Evolutionary conservation across 2,329 filamentous ascomycete genomes (phyloP).

Genomic region (Lojkania enalia): DNA sequence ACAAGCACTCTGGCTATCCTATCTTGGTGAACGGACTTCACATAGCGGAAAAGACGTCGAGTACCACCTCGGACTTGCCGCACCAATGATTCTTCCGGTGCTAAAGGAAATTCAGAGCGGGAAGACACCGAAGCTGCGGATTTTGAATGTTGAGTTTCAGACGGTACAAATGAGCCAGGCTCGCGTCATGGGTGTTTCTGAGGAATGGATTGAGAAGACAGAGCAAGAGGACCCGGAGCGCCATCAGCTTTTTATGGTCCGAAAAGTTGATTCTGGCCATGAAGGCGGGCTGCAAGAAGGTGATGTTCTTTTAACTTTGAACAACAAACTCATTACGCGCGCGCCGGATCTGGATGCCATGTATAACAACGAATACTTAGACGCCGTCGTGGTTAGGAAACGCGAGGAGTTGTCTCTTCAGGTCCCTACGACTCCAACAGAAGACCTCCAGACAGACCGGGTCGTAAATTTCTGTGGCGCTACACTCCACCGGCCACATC

Average conservation of each 20-base stretch:
- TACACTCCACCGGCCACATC: slow-evolving; percentile 88
- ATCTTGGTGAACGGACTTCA: slow-evolving; percentile 83
- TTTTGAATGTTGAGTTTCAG: slow-evolving; percentile 91
- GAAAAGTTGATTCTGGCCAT: slow-evolving; percentile 75
- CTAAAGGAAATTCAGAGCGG: slow-evolving; percentile 82
- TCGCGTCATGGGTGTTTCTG: slow-evolving; percentile 93
- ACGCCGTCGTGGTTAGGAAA: slow-evolving; percentile 84
- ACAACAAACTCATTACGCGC: slow-evolving; percentile 88
- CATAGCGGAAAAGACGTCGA: slow-evolving; percentile 87
- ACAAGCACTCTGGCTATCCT: slow-evolving; percentile 94
- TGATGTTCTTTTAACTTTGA: slow-evolving; percentile 88
- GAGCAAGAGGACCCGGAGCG: slow-evolving; percentile 85
- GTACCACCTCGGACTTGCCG: slow-evolving; percentile 91
- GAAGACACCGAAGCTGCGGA: slow-evolving; percentile 77
- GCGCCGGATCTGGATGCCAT: slow-evolving; percentile 94
- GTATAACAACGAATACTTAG: slow-evolving; percentile 84
- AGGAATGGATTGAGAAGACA: slow-evolving; percentile 93
- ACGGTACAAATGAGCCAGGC: slow-evolving; percentile 97
- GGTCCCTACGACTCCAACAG: slow-evolving; percentile 82
- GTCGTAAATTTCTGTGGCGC: slow-evolving; percentile 95
- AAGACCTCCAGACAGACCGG: slow-evolving; percentile 89
- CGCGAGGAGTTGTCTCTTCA: slow-evolving; percentile 76
- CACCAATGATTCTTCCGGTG: slow-evolving; percentile 86
- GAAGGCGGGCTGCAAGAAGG: slow-evolving; percentile 77
- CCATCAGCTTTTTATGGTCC: slow-evolving; percentile 98